A percentile compares a stretch with the other conserved stretches of the same genome.
Evolutionary conservation across 208 protist genomes (phyloP).

Genomic region (Acanthamoeba sp.): DNA sequence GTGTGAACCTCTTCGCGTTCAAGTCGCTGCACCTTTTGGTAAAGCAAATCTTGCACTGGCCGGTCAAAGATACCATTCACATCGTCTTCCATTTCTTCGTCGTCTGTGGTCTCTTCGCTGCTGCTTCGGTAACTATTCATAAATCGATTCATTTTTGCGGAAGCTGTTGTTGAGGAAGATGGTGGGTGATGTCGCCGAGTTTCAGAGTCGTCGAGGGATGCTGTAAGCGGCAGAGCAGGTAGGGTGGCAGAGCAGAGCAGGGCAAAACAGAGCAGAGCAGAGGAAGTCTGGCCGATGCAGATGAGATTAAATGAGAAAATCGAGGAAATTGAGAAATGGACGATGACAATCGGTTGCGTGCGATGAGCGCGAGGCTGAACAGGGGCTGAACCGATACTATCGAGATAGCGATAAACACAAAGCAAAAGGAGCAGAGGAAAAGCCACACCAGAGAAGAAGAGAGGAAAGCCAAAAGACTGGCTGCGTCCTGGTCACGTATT

Average conservation of each 20-base stretch:
- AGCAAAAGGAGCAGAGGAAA: background rate
- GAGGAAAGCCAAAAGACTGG: background rate
- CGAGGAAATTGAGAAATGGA: no score
- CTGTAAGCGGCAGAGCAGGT: no score
- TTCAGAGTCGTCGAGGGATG: no score
- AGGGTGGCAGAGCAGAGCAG: no score
- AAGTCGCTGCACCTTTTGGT: slow-evolving; percentile 14
- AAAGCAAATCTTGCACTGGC: background rate
- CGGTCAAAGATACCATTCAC: background rate
- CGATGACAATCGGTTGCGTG: background rate
- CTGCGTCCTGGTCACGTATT: background rate
- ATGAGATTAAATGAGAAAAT: no score
- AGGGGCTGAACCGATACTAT: background rate
- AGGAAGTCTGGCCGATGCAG: no score
- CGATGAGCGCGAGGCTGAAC: background rate
- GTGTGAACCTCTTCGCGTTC: background rate
- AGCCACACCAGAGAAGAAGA: background rate
- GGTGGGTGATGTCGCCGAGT: background rate
- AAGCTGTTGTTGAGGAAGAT: background rate
- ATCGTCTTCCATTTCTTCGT: background rate
- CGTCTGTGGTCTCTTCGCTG: background rate
- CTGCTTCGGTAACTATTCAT: background rate
- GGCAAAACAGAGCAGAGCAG: background rate
- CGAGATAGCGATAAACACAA: background rate
- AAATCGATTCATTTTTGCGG: background rate